Percentiles rank a stretch among this genome's conserved stretches.
Conservation (phyloP, 106 monocot species). For the Cymbidium sinense region DNA sequence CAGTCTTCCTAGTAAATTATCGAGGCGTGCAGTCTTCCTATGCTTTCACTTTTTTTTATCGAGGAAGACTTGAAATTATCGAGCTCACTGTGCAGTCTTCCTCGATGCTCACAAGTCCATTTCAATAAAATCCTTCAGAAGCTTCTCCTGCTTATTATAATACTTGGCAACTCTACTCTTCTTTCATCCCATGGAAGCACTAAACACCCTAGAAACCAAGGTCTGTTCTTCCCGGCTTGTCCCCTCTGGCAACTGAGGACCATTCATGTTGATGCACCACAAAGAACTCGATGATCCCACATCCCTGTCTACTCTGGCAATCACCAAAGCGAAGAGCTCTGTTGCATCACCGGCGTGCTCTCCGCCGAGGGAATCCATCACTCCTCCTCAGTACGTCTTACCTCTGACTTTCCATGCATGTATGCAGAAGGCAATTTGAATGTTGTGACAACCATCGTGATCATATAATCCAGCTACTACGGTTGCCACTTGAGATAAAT, state of each 20-base stretch:
- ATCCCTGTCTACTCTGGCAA: background rate
- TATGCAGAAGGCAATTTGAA: no score
- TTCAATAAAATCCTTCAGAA: constrained; percentile 70
- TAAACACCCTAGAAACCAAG: constrained; percentile 31
- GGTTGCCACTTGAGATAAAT: no score
- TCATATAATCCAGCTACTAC: no score
- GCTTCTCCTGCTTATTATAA: constrained; percentile 71
- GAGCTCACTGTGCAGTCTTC: no score
- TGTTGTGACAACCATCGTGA: no score
- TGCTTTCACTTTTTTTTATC: no score
- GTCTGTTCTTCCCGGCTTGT: constrained; percentile 17
- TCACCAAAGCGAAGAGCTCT: background rate
- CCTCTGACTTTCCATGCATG: no score
- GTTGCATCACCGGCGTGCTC: background rate
- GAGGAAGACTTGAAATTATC: no score
- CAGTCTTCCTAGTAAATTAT: no score
- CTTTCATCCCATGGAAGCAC: constrained; percentile 20
- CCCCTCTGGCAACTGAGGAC: constrained; percentile 40
- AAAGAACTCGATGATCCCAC: background rate
- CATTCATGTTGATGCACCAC: constrained; percentile 28
- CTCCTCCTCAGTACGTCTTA: background rate
- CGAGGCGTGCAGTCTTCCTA: no score
- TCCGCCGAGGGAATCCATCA: no score
- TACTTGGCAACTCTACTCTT: constrained; percentile 53
- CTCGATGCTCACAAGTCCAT: no score